Percentiles rank a stretch among this genome's conserved stretches.
These are phyloP conservation scores for Cyclotella cryptica DNA, from an alignment of 108 stramenopile genomes.

Conservation along the genomic window DNA sequence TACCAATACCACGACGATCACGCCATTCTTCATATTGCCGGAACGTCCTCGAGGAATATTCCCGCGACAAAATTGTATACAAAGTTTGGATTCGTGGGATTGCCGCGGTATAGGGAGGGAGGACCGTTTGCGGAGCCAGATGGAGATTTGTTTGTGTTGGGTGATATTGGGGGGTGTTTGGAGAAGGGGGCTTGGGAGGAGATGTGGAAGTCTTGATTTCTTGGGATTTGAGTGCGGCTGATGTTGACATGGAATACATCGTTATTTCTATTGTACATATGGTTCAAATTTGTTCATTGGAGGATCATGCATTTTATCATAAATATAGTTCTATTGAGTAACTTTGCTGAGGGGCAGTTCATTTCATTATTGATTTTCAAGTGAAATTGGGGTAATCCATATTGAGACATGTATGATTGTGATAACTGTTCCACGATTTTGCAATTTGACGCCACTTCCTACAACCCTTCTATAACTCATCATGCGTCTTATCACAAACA, in stretches of 20 bases:
- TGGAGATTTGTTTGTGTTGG: constrained; percentile 43
- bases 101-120: constrained; percentile 28
- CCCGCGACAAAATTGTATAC: constrained; percentile 39
- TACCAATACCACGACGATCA: constrained; percentile 13
- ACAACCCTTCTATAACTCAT: constrained; percentile 50
- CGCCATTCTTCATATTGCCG: constrained; percentile 46
- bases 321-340: no score
- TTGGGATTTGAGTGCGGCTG: no score
- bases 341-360: no score
- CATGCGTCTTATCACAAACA: constrained; percentile 71
- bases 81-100: constrained; percentile 35
- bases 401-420: no score
- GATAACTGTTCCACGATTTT: no score
- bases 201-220: neutral
- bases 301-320: no score
- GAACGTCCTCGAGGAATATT: constrained; percentile 29
- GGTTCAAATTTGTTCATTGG: no score
- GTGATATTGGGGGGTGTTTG: constrained; percentile 37
- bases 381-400: no score
- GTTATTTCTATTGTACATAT: no score
- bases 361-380: no score
- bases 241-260: no score
- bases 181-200: constrained; percentile 31
- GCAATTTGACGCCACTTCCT: no score
- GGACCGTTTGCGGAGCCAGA: constrained; percentile 43